Evolutionary conservation across 345 rosid genomes (phyloP), one percentile per base, ranked within the genome.

Genomic region (Carallia pectinifolia): DNA sequence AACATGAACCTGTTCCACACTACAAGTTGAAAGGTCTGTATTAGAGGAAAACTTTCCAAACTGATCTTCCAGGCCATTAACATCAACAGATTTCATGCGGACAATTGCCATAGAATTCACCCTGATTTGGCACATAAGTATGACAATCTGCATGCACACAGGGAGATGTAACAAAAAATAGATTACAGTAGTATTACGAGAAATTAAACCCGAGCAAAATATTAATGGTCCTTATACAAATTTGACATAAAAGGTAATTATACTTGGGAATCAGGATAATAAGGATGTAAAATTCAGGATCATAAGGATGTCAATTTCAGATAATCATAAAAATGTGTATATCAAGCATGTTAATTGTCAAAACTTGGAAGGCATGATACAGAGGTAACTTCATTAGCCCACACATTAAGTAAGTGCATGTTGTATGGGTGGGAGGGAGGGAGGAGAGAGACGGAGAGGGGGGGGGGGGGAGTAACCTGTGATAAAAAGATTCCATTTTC

Each of bases 81-180:
- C 54, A 73, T 84, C 85, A 48, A 59, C 66, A 68, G 88, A 87
- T 75, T 83, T 89, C 88, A 93, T 85, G 10, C 84, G 83, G 52
- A 85, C 86, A 76, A 93, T 75, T 55, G 93, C 92, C 79, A 93
- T 88, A 38, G 88, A 78, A 81, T 93, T 93, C 74, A 90, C 82
- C 81, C 88, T 89, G 72, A 93, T 88, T 78, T 93, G 95, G 76
- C 87, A 85, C 53, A 90, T 55, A 66, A 93, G 80, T 16, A 88
- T 73, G 78, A 89, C 79, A 79, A 80, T 80, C 93, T 89, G 82
- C 85, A 85, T 58, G 63, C 17, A 67, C 33, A 84, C 47, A 33
- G 79, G 58, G 78, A 80, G 38, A 67, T 60, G 33, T 50, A 70
- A 19, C 23, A 30, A 19, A 7, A 48, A 44, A 18, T 34, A 18